Conservation (phyloP, 192 early-diverging fungal species). For the Backusella mclennaniae region DNA sequence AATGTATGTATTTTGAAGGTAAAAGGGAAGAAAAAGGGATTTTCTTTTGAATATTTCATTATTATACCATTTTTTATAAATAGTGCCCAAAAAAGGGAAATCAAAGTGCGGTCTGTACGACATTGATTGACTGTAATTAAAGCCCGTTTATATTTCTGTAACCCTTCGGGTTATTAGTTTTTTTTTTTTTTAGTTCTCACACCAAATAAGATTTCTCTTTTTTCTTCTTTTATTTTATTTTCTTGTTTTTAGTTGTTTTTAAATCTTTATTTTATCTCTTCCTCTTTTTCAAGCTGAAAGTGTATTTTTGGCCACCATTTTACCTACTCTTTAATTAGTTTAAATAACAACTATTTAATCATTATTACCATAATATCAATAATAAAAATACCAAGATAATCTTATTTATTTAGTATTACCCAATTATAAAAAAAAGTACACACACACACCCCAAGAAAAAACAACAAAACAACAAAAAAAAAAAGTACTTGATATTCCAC, state of each 20-base stretch:
- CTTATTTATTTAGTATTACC: not conserved
- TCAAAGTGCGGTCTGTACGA: too few relatives aligned
- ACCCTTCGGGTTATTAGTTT: constrained; percentile 15
- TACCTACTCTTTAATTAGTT: not conserved
- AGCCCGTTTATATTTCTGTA: constrained; percentile 18
- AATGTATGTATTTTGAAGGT: too few relatives aligned
- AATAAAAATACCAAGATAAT: not conserved
- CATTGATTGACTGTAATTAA: not conserved
- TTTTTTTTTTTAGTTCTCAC: constrained; percentile 9
- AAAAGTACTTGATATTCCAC: not conserved
- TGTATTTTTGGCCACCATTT: not conserved
- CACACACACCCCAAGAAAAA: not conserved
- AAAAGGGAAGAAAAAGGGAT: too few relatives aligned
- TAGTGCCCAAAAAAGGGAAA: too few relatives aligned
- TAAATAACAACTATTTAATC: not conserved
- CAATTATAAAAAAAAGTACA: not conserved
- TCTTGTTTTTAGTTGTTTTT: constrained; percentile 7
- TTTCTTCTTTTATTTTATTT: not conserved
- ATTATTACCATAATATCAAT: not conserved
- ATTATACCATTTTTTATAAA: too few relatives aligned
- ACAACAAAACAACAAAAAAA: not conserved
- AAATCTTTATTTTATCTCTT: not conserved
- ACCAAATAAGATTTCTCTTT: not conserved
- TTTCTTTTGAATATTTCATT: too few relatives aligned
- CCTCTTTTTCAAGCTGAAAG: not conserved